Conservation (phyloP, 176 grass and related monocot genomes). For the Paspalum notatum region DNA sequence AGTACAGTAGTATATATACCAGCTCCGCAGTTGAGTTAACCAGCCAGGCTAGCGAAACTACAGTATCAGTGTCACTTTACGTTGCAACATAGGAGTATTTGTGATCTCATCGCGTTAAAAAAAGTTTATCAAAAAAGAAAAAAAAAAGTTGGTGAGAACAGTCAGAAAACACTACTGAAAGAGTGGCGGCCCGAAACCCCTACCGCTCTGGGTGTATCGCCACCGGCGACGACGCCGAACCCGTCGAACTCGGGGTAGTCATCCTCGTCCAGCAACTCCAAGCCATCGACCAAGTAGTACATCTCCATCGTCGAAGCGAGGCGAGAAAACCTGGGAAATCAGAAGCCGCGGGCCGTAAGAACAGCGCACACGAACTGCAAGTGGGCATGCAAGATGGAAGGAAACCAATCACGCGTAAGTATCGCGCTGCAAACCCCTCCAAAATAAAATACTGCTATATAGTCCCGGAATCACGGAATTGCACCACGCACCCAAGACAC, state of each 20-base stretch:
- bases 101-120: background rate
- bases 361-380: too few species aligned
- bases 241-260: background rate
- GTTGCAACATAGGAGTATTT: background rate
- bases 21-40: background rate
- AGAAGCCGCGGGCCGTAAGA: too few species aligned
- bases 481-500: too few species aligned
- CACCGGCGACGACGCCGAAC: background rate
- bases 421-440: too few species aligned
- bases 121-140: background rate
- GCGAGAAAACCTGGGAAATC: too few species aligned
- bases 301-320: background rate
- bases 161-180: background rate
- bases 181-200: too few species aligned
- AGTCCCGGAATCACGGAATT: too few species aligned
- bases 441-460: too few species aligned
- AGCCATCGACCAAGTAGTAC: conserved; percentile 26
- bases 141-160: background rate
- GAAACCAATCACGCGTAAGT: too few species aligned
- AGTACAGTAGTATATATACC: background rate
- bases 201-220: background rate
- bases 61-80: background rate
- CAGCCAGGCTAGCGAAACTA: background rate
- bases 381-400: too few species aligned
- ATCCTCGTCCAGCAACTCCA: conserved; percentile 16